Percentiles rank a stretch among this genome's conserved stretches.
Evolutionary conservation across 768 basidiomycete genomes (phyloP).

Genomic region (Rhodotorula kratochvilovae): DNA sequence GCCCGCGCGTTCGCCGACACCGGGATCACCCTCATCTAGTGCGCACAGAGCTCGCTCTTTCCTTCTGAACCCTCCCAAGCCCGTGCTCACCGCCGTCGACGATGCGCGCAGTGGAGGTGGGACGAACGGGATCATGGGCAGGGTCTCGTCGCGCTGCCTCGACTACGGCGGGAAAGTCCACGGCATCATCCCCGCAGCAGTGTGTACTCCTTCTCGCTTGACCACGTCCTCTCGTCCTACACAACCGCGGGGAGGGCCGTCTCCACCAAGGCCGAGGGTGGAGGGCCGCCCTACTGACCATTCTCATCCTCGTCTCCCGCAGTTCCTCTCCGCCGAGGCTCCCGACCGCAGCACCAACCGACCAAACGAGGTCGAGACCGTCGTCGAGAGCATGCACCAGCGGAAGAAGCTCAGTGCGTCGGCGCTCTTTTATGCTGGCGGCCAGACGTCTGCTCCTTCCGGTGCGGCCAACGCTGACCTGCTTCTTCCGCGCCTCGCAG

Average conservation of each 20-base stretch:
- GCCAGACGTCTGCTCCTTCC: too few species aligned
- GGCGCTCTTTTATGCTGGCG: background rate
- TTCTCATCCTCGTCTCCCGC: background rate
- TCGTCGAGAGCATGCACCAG: constrained; percentile 61
- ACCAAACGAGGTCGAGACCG: constrained; percentile 10
- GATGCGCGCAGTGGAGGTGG: constrained; percentile 29
- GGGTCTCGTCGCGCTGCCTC: constrained; percentile 38
- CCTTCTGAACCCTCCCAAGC: background rate
- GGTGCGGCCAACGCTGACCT: background rate
- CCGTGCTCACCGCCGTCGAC: background rate
- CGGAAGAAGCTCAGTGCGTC: constrained; percentile 66
- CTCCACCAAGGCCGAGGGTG: too few species aligned
- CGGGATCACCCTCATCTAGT: constrained; percentile 46
- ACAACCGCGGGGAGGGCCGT: too few species aligned
- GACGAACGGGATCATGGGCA: constrained; percentile 41
- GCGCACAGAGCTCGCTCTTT: background rate
- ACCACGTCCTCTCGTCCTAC: background rate
- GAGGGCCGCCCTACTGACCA: too few species aligned
- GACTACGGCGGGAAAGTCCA: constrained; percentile 47
- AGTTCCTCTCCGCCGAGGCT: constrained; percentile 19
- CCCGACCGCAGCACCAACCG: constrained; percentile 7
- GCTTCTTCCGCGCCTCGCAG: background rate
- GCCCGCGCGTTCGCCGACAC: constrained; percentile 46
- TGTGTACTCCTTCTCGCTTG: background rate
- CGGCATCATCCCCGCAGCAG: constrained; percentile 49